phyloP scores from a whole-genome alignment of 2,329 filamentous ascomycete genomes.

The Epichloe sylvatica region DNA sequence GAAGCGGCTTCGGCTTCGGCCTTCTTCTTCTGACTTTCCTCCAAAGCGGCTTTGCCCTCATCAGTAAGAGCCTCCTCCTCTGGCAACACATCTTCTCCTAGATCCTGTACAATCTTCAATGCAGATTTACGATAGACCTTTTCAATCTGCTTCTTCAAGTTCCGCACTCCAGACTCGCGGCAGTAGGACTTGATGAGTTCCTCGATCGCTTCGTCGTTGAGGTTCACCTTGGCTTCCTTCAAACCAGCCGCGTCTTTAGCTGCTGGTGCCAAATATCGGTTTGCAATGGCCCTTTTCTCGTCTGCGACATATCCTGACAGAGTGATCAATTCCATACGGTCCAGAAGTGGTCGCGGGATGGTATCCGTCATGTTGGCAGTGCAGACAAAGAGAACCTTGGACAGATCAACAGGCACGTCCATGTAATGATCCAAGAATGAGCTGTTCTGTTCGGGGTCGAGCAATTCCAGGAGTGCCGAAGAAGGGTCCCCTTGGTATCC shows the following conservation, averaged over 20 bases:
- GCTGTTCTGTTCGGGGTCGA: slow-evolving; percentile 93
- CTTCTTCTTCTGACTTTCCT: slow-evolving; percentile 59
- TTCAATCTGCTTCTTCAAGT: slow-evolving; percentile 98
- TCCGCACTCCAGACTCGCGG: slow-evolving; percentile 90
- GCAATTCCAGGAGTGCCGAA: slow-evolving; percentile 79
- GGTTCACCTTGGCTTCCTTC: slow-evolving; percentile 77
- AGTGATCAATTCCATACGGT: slow-evolving; percentile 96
- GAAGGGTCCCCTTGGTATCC: slow-evolving; percentile 95
- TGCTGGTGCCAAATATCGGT: slow-evolving; percentile 79
- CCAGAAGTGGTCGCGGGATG: slow-evolving; percentile 81
- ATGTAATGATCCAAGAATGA: slow-evolving; percentile 98
- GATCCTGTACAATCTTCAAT: slow-evolving; percentile 88
- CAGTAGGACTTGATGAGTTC: slow-evolving; percentile 98
- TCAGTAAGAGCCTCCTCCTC: slow-evolving; percentile 74
- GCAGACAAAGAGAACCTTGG: slow-evolving; percentile 96
- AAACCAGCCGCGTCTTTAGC: slow-evolving; percentile 90
- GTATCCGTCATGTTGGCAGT: slow-evolving; percentile 99
- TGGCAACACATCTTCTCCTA: slow-evolving; percentile 70
- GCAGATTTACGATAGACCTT: slow-evolving; percentile 97
- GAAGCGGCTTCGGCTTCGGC: slow-evolving; percentile 41
- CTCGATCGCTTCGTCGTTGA: slow-evolving; percentile 77
- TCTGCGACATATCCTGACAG: slow-evolving; percentile 93
- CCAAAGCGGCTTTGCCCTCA: slow-evolving; percentile 66
- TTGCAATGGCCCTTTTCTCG: slow-evolving; percentile 97
- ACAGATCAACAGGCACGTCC: slow-evolving; percentile 93